A percentile compares a stretch with the other conserved stretches of the same genome.
Conservation (phyloP, 208 protist species). For the Porcisia deanei region DNA sequence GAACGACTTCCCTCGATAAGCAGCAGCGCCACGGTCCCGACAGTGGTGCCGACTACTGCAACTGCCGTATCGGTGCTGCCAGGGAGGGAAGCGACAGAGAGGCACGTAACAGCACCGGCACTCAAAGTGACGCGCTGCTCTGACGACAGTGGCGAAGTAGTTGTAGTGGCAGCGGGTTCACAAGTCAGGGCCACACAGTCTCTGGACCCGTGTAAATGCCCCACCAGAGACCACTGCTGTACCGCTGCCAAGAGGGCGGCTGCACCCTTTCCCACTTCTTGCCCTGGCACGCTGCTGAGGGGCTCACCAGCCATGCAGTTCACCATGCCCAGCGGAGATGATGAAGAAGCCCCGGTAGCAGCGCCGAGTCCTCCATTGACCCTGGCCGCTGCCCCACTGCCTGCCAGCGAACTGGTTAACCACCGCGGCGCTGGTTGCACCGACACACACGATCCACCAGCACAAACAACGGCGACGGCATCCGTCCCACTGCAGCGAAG, state of each 20-base stretch:
- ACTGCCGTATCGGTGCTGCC: conserved; percentile 36
- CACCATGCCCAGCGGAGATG: background rate
- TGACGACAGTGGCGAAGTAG: background rate
- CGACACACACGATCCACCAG: conserved; percentile 23
- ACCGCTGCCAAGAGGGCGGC: conserved; percentile 9
- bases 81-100: conserved; percentile 41
- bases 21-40: conserved; percentile 49
- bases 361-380: background rate
- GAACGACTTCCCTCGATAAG: conserved; percentile 36
- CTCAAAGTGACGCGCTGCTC: conserved; percentile 15
- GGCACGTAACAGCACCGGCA: conserved; percentile 40
- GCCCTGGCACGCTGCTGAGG: background rate
- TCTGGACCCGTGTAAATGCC: background rate
- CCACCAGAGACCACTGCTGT: conserved; percentile 5
- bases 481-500: conserved; percentile 6
- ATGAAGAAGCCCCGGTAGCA: background rate
- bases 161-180: background rate
- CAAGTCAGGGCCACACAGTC: background rate
- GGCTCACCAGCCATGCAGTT: background rate
- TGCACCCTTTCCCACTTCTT: conserved; percentile 14
- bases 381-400: background rate
- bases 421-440: conserved; percentile 21
- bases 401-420: background rate
- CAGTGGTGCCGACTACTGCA: conserved; percentile 59
- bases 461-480: conserved; percentile 13